Base-by-base conservation (phyloP, 352 stramenopile genomes). In the Thalassiosira mediterranea region DNA sequence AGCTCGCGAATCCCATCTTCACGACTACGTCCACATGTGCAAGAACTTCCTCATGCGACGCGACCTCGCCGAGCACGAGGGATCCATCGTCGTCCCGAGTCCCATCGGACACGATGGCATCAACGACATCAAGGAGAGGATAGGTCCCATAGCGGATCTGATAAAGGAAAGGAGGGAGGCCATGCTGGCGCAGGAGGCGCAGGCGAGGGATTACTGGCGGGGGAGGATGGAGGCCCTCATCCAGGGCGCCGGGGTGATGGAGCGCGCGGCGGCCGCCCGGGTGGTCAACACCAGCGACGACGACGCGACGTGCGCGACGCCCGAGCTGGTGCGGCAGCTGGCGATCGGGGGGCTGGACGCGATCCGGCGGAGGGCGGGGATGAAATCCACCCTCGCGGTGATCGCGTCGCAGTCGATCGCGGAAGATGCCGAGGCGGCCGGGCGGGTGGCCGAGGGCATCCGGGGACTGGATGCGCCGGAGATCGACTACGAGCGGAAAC, bases 1-100 rank as follows among this genome's bases (percentile, higher is more conserved):
- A 13, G 72, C 72, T 31, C 64, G 63, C 26, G 64, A 81, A 76
- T 81, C 57, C 1, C 56, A 81, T 53, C 72, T 81, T 0, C 75
- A 81, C 53, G 17, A 51, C 37, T 54, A 46, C 3, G 53, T 81
- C 11, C 40, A 62, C 28, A 31, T 21, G 19, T 52, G 74, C 42
- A 76, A 76, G 57, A 11, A 71, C 5, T 48, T 53, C 37, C 34
- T 81, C 19, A 68, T 49, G 10, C 48, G 51, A 23, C 25, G 67
- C 23, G 67, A 76, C n/a, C 4, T 70, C 25, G 15, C 46, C 0
- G 46, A 21, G 4, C 17, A 70, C 42, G 64, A 61, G 21, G 59
- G 48, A 28, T 2, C 58, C 1, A 42, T n/a, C n/a, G 34, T 13
- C 7, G 34, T 13, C 7, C 34, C 52, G 4, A 26, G 49, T 51